Conservation (phyloP, 495 filamentous ascomycete species). For the Podospora appendiculata region DNA sequence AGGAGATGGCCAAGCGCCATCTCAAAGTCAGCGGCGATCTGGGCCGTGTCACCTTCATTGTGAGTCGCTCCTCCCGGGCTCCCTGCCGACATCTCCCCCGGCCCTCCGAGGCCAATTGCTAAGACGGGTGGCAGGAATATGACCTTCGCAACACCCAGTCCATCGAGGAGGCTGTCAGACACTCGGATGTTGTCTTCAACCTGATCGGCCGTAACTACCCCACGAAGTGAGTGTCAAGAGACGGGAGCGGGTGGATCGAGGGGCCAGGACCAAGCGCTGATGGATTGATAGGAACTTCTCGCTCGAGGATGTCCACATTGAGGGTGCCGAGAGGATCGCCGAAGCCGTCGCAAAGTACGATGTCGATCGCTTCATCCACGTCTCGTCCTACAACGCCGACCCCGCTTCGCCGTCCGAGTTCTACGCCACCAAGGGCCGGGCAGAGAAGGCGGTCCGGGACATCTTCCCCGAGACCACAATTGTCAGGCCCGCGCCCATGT, state of each 20-base stretch:
- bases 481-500: constrained; percentile 88
- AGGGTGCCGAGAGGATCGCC: constrained; percentile 89
- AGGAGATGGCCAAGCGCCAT: constrained; percentile 97
- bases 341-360: constrained; percentile 98
- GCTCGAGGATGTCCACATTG: constrained; percentile 86
- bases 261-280: constrained; percentile 17
- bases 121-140: constrained; percentile 58
- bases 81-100: background rate
- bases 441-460: constrained; percentile 73
- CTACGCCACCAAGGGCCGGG: constrained; percentile 79
- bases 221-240: constrained; percentile 65
- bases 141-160: constrained; percentile 92
- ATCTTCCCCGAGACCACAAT: constrained; percentile 99
- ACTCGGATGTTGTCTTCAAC: constrained; percentile 97
- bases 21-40: constrained; percentile 93
- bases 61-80: constrained; percentile 27
- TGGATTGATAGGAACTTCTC: constrained; percentile 69
- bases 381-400: constrained; percentile 90
- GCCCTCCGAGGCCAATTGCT: constrained; percentile 8
- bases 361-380: constrained; percentile 92
- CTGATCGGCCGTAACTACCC: constrained; percentile 88
- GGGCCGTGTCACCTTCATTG: constrained; percentile 78
- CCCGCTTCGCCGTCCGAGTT: constrained; percentile 74
- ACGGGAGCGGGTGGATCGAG: background rate
- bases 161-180: constrained; percentile 91